Conservation (phyloP, 116 monocot genomes). For the Papilionanthe hybrid region DNA sequence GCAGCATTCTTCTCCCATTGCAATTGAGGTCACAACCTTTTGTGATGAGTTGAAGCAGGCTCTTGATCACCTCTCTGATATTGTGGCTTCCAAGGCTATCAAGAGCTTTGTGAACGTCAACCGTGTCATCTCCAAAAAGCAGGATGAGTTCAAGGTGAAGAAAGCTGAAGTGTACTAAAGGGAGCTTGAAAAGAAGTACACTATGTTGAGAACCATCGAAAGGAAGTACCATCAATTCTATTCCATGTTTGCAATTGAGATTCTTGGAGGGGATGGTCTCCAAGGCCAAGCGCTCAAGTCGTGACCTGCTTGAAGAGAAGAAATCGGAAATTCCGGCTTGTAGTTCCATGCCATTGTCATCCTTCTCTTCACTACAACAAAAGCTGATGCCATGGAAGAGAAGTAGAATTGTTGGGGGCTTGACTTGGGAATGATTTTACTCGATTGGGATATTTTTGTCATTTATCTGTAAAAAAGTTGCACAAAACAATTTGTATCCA, state of each 20-base stretch:
- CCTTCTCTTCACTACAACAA: too few species aligned
- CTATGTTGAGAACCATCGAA: conserved; percentile 59
- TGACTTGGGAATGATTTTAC: too few species aligned
- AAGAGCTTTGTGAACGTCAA: conserved; percentile 83
- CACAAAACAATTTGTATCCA: too few species aligned
- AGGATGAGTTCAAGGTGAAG: conserved; percentile 75
- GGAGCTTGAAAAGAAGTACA: conserved; percentile 88
- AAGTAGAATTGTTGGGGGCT: too few species aligned
- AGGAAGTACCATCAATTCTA: conserved; percentile 92
- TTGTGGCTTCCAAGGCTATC: conserved; percentile 80
- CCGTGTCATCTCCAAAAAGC: conserved; percentile 77
- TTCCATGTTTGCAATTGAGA: conserved; percentile 62
- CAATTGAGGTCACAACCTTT: conserved; percentile 66
- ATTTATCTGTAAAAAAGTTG: too few species aligned
- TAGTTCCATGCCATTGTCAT: not conserved
- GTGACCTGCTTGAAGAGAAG: conserved; percentile 67
- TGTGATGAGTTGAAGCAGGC: conserved; percentile 98
- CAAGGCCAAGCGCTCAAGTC: conserved; percentile 49
- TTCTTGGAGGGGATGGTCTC: conserved; percentile 38
- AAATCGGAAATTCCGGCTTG: conserved; percentile 51
- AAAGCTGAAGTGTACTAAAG: conserved; percentile 66
- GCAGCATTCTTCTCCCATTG: conserved; percentile 50
- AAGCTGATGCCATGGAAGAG: too few species aligned
- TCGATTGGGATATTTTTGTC: too few species aligned
- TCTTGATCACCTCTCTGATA: conserved; percentile 83